Evolutionary conservation across 176 grass and related monocot species (phyloP).

Genomic region (Miscanthus lutarioriparius): DNA sequence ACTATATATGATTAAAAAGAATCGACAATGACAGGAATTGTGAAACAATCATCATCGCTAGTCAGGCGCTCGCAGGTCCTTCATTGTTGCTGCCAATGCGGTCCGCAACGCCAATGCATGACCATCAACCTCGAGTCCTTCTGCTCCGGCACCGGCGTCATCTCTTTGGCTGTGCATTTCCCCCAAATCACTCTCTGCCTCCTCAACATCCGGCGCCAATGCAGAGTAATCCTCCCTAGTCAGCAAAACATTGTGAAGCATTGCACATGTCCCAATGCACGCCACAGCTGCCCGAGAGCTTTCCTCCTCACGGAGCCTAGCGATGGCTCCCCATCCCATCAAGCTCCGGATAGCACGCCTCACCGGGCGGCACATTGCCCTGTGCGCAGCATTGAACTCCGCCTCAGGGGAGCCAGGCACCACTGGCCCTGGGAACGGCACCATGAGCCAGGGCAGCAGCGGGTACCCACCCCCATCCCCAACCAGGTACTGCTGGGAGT

Average conservation of each 20-base stretch:
- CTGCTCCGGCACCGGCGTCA: constrained; percentile 11
- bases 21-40: constrained; percentile 28
- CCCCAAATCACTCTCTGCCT: not conserved
- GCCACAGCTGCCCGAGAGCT: constrained; percentile 50
- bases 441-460: constrained; percentile 73
- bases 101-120: constrained; percentile 47
- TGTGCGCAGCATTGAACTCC: constrained; percentile 56
- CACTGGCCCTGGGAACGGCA: constrained; percentile 36
- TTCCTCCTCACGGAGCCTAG: constrained; percentile 56
- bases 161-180: constrained; percentile 12
- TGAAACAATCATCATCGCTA: constrained; percentile 36
- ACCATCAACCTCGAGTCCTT: constrained; percentile 36
- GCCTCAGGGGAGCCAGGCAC: constrained; percentile 43
- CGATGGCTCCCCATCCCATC: constrained; percentile 66
- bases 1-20: constrained; percentile 37
- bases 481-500: constrained; percentile 52
- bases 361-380: constrained; percentile 51
- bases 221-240: constrained; percentile 76
- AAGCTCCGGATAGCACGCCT: constrained; percentile 51
- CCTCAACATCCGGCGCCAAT: constrained; percentile 44
- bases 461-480: constrained; percentile 54
- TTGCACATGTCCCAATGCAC: constrained; percentile 73
- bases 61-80: not conserved
- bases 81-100: constrained; percentile 36
- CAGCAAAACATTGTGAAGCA: constrained; percentile 83